Evolutionary conservation across 2,329 filamentous ascomycete species (phyloP).

Genomic region (Trichoderma sp.): DNA sequence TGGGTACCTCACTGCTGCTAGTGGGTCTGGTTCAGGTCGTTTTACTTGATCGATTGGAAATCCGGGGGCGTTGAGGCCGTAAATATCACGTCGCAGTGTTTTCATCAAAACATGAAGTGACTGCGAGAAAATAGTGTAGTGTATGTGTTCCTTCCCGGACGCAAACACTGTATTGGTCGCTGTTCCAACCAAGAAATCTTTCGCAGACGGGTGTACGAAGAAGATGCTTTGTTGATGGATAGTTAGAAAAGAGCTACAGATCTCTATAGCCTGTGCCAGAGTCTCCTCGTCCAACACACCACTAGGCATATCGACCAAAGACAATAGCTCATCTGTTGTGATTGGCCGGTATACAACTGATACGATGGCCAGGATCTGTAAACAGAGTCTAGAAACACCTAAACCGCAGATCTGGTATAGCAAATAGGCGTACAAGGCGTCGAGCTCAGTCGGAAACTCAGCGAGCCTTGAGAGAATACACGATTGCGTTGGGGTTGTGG

Average conservation of each 20-base stretch:
- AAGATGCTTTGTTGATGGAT: slow-evolving; percentile 36
- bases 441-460: background rate
- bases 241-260: slow-evolving; percentile 43
- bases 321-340: background rate
- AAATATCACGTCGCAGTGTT: slow-evolving; percentile 41
- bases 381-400: background rate
- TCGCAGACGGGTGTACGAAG: slow-evolving; percentile 47
- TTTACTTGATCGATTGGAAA: slow-evolving; percentile 19
- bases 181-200: slow-evolving; percentile 44
- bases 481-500: background rate
- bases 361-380: background rate
- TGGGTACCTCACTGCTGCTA: slow-evolving; percentile 27
- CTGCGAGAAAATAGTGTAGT: slow-evolving; percentile 1
- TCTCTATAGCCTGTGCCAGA: background rate
- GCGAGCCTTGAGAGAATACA: background rate
- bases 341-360: background rate
- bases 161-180: slow-evolving; percentile 35
- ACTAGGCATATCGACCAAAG: background rate
- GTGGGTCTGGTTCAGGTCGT: slow-evolving; percentile 26
- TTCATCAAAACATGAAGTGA: slow-evolving; percentile 39
- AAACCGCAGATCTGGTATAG: background rate
- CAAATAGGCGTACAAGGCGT: background rate
- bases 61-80: slow-evolving; percentile 31
- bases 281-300: background rate
- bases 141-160: slow-evolving; percentile 26